These are phyloP conservation scores for Suhomyces maxii DNA, from an alignment of 1,139 yeast species.

Conservation along the genomic window DNA sequence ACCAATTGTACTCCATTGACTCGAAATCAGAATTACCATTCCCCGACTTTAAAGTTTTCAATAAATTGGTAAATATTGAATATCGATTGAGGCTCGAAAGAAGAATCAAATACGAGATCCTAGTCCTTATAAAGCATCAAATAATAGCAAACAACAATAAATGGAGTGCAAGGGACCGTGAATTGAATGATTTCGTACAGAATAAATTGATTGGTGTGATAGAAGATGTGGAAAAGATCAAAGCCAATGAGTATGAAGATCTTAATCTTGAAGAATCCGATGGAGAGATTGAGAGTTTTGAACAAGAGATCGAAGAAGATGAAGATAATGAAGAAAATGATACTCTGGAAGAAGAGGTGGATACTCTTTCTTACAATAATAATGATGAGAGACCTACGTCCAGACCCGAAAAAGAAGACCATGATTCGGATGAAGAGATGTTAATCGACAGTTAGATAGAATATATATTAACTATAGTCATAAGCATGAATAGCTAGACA, in stretches of 20 bases:
- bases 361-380: background rate
- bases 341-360: conserved; percentile 9
- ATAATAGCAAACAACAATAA: conserved; percentile 33
- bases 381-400: background rate
- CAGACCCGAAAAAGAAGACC: conserved; percentile 9
- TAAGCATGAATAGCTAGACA: conserved; percentile 1
- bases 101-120: conserved; percentile 38
- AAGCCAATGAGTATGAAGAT: conserved; percentile 13
- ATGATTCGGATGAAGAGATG: conserved; percentile 13
- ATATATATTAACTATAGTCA: conserved; percentile 8
- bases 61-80: conserved; percentile 35
- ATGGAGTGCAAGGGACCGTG: conserved; percentile 43
- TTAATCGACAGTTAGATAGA: conserved; percentile 14
- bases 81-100: conserved; percentile 32
- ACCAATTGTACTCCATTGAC: conserved; percentile 31
- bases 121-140: conserved; percentile 33
- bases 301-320: conserved; percentile 14
- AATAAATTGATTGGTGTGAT: conserved; percentile 30
- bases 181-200: conserved; percentile 39
- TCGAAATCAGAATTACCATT: conserved; percentile 24
- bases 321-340: conserved; percentile 11
- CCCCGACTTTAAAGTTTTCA: conserved; percentile 33
- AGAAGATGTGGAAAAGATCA: conserved; percentile 12
- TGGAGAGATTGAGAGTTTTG: conserved; percentile 13
- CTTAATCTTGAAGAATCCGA: conserved; percentile 12